Percentiles rank a stretch among this genome's conserved stretches.
These are phyloP conservation scores for Trifolium fragiferum DNA, from an alignment of 306 rosid genomes.

Conservation along the genomic window DNA sequence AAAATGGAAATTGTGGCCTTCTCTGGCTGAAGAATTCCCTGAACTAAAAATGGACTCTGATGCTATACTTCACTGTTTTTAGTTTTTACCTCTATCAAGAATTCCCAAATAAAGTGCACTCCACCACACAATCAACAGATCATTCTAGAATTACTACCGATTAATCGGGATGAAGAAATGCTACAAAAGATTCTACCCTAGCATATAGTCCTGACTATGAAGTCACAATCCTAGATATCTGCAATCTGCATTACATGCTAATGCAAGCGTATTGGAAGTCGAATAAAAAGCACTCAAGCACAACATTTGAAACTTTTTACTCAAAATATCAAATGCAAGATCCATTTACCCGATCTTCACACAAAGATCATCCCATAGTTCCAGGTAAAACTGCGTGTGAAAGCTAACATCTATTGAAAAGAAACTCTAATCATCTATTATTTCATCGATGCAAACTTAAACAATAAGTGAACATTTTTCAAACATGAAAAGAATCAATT, in stretches of 20 bases:
- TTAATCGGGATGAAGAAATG: slow-evolving; percentile 12
- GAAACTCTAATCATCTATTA: slow-evolving; percentile 13
- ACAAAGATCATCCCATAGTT: slow-evolving; percentile 12
- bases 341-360: slow-evolving; percentile 27
- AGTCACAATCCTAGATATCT: not conserved
- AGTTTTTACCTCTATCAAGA: slow-evolving; percentile 10
- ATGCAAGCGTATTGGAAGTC: slow-evolving; percentile 6
- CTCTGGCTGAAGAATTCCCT: not conserved
- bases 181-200: slow-evolving; percentile 24
- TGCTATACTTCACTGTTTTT: not conserved
- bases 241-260: slow-evolving; percentile 15
- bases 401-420: not conserved
- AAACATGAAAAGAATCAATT: slow-evolving; percentile 2
- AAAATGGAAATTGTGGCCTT: not conserved
- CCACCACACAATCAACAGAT: not conserved
- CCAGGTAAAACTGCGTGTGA: not conserved
- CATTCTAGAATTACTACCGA: slow-evolving; percentile 4
- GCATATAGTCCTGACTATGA: slow-evolving; percentile 1
- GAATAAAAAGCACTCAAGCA: not conserved
- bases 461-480: not conserved
- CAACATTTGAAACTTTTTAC: slow-evolving; percentile 2
- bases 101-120: slow-evolving; percentile 5
- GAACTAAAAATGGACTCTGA: not conserved
- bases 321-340: slow-evolving; percentile 4
- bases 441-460: slow-evolving; percentile 23